A percentile compares a stretch with the other conserved stretches of the same genome.
Conservation (phyloP, 2,329 filamentous ascomycete species). For the Aspergillus piperis region DNA sequence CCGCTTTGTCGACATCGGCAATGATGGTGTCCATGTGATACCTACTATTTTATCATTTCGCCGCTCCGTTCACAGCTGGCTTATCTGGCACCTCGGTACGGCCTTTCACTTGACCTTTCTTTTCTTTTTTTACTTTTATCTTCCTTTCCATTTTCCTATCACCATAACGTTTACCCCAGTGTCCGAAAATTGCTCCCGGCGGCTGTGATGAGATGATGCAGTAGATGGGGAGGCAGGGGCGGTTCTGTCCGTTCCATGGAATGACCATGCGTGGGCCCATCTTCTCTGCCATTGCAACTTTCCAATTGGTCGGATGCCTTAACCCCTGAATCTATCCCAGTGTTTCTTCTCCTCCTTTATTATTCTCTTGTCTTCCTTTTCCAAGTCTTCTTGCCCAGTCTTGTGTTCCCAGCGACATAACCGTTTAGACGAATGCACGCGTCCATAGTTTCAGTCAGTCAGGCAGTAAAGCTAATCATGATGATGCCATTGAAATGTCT, state of each 20-base stretch:
- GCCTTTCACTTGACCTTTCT: conserved; percentile 17
- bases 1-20: conserved; percentile 30
- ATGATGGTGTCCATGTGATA: conserved; percentile 11
- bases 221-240: conserved; percentile 17
- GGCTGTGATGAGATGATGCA: conserved; percentile 19
- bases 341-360: conserved; percentile 12
- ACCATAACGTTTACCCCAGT: not conserved
- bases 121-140: conserved; percentile 17
- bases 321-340: not conserved
- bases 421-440: conserved; percentile 19
- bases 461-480: conserved; percentile 21
- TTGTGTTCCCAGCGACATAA: conserved; percentile 13
- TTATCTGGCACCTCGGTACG: not conserved
- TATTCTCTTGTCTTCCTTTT: not conserved
- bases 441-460: conserved; percentile 10
- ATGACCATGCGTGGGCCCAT: not conserved
- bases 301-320: not conserved
- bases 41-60: conserved; percentile 10
- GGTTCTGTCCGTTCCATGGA: not conserved
- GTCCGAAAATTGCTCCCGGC: not conserved
- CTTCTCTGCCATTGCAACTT: not conserved
- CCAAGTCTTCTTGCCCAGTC: not conserved
- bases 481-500: conserved; percentile 15
- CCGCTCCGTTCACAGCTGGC: conserved; percentile 5
- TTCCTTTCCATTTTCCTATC: conserved; percentile 17